Conservation (phyloP, 805 yeast genomes). For the Torulaspora franciscae region DNA sequence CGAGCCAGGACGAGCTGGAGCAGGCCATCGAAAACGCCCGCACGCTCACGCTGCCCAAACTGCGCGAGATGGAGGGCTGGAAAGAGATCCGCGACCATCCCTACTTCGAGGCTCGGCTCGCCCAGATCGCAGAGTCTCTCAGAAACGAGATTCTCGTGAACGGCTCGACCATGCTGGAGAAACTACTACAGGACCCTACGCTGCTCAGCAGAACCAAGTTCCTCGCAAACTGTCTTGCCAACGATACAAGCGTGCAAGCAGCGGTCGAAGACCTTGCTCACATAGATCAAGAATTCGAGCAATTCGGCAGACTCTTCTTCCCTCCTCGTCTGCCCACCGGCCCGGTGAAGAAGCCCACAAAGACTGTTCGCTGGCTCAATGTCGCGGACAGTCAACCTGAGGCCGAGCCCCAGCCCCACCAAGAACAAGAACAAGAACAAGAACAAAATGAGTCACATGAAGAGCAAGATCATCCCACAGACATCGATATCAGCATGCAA, state of each 20-base stretch:
- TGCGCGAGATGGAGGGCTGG: conserved; percentile 58
- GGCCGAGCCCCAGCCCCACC: background rate
- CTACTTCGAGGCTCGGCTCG: conserved; percentile 40
- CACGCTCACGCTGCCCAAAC: conserved; percentile 41
- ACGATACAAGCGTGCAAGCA: conserved; percentile 20
- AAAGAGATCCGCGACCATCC: conserved; percentile 38
- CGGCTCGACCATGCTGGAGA: conserved; percentile 54
- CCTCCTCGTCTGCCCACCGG: background rate
- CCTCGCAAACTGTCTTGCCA: conserved; percentile 21
- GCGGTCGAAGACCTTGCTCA: conserved; percentile 31
- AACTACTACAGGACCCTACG: conserved; percentile 33
- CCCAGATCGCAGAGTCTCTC: conserved; percentile 43
- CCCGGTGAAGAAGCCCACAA: background rate
- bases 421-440: background rate
- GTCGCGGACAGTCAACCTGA: background rate
- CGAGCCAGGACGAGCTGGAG: conserved; percentile 50
- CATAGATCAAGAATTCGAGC: conserved; percentile 37
- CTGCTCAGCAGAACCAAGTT: conserved; percentile 26
- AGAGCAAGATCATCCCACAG: conserved; percentile 11
- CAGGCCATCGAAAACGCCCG: conserved; percentile 42
- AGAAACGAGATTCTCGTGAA: conserved; percentile 52
- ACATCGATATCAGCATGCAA: conserved; percentile 25
- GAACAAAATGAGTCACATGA: background rate
- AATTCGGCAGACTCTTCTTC: conserved; percentile 27
- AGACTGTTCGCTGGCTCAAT: conserved; percentile 15